These are phyloP conservation scores for Hymenoscyphus salicellus DNA, from an alignment of 2,329 filamentous ascomycete species.

Conservation along the genomic window DNA sequence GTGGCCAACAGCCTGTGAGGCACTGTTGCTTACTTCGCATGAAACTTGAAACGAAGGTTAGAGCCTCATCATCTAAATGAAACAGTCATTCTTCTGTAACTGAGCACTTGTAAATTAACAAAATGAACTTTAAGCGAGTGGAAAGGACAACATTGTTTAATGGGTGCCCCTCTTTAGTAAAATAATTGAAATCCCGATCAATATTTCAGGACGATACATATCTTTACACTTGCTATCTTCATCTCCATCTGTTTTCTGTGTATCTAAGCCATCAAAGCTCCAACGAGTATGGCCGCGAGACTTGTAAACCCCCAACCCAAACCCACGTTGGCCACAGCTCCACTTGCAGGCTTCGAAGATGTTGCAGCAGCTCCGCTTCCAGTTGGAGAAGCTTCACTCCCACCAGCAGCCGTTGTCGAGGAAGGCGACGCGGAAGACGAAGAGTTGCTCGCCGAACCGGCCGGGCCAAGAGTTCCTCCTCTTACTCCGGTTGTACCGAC, in stretches of 20 bases:
- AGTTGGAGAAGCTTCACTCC: background rate
- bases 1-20: too few relatives aligned
- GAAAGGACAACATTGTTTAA: background rate
- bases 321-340: background rate
- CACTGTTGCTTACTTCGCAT: background rate
- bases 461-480: conserved; percentile 1
- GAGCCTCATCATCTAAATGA: too few relatives aligned
- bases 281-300: background rate
- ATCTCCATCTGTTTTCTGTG: background rate
- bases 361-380: background rate
- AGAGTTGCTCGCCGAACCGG: background rate
- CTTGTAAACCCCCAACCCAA: background rate
- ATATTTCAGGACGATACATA: background rate
- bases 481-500: background rate
- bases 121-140: too few relatives aligned
- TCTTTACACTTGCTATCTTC: background rate
- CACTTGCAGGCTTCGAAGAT: background rate
- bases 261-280: background rate
- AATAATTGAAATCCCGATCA: background rate
- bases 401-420: background rate
- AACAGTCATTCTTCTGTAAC: background rate
- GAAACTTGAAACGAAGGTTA: background rate
- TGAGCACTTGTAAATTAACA: background rate
- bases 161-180: background rate
- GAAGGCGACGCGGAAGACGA: background rate